Conservation (phyloP, 176 grass and related monocot genomes). For the Musa itinerans region DNA sequence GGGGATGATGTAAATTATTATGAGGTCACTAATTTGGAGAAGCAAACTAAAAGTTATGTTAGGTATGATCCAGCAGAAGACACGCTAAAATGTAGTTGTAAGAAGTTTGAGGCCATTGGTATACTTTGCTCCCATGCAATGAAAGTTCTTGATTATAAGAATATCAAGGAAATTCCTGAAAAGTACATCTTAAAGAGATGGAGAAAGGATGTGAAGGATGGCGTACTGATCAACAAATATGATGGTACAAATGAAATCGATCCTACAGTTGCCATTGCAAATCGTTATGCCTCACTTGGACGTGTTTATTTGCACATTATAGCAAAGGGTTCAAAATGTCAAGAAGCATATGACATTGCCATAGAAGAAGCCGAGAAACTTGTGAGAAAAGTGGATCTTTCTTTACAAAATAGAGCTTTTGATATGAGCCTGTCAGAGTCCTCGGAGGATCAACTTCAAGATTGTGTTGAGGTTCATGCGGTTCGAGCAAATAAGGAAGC, state of each 20-base stretch:
- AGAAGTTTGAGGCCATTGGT: conserved; percentile 29
- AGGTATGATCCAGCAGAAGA: conserved; percentile 25
- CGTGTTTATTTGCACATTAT: conserved; percentile 26
- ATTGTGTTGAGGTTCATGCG: conserved; percentile 6
- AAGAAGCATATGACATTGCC: conserved; percentile 29
- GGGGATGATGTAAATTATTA: conserved; percentile 22
- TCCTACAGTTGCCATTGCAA: conserved; percentile 30
- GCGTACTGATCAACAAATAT: conserved; percentile 11
- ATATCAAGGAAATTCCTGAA: conserved; percentile 43
- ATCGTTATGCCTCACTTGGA: conserved; percentile 27
- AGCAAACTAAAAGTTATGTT: conserved; percentile 29
- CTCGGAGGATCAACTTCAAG: conserved; percentile 16
- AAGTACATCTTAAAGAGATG: conserved; percentile 37
- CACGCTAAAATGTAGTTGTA: conserved; percentile 27
- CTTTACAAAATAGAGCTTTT: conserved; percentile 19
- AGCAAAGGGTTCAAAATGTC: conserved; percentile 25
- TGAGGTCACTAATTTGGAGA: conserved; percentile 33
- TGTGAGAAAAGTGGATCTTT: conserved; percentile 24
- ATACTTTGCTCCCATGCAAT: conserved; percentile 33
- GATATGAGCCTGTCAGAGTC: conserved; percentile 3
- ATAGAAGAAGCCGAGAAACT: conserved; percentile 28
- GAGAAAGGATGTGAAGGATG: conserved; percentile 27
- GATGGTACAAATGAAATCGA: conserved; percentile 29
- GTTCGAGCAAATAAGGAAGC: conserved; percentile 20
- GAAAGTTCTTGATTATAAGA: conserved; percentile 39